Base-by-base conservation (phyloP, 306 rosid species). In the Hippophae rhamnoides region DNA sequence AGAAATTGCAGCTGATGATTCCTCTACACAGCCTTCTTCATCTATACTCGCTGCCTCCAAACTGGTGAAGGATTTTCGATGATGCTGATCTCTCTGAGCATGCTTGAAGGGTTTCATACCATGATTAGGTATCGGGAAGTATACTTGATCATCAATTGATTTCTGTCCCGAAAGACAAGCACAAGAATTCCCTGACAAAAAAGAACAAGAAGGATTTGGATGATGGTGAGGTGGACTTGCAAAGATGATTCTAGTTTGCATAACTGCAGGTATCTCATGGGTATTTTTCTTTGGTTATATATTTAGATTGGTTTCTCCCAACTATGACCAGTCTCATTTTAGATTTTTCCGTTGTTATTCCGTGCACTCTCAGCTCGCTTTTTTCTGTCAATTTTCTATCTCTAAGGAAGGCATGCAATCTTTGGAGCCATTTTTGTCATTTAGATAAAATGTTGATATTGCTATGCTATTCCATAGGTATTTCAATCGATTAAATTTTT, bases 141-240 rank as follows among this genome's bases (percentile, higher is more conserved):
- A 76, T 56, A 79, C 89, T 65, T 85, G 88, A 61, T 88, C 96
- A 70, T 92, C 97, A 43, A 76, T 47, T 50, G 99, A 58, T 68
- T 82, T 60, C 73, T 84, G 88, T 61, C 97, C 94, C 82, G 89
- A 72, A 76, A 87, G 73, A 77, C 86, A 77, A 58, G 68, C 76
- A 78, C 82, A 78, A 72, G 75, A 78, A 56, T 74, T 51, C 41
- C 80, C 82, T 74, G 68, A 66, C 69, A 77, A 31, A 31, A 31
- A 31, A 31, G 38, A 31, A 4, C 38, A 31, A 31, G 38, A 31
- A 54, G 56, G 44, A 49, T 50, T 61, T 43, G 69, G 43, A 47
- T 49, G 54, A 54, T 12, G 27, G 14, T 47, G 5, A 42, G 47
- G 47, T 12, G 58, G 44, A 49, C 44, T 43, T 43, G 41, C 43